Evolutionary conservation across 495 filamentous ascomycete genomes (phyloP), one percentile per base, ranked within the genome.

Genomic region (Cenococcum geophilum): DNA sequence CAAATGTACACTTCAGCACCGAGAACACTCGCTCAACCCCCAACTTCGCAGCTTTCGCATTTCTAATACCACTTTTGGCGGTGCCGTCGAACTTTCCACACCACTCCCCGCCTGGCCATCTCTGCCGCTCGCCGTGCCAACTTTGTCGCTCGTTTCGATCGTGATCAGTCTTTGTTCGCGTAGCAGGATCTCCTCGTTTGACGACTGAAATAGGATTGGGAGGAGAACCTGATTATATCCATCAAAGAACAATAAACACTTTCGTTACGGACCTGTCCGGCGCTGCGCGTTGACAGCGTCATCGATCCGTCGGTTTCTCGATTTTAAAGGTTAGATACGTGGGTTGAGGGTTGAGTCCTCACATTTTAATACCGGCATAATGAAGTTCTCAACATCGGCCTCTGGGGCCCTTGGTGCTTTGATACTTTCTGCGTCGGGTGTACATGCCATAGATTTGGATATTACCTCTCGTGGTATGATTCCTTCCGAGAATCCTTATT

Each of bases 391-490:
- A 16, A 43, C 40, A 25, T 63, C 59, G 8, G 61, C 57, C 23
- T 43, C 61, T 35, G 66, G 56, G 57, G 66, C 54, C 11, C 51
- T 70, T 34, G 48, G 58, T 36, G 59, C 65, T 57, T 61, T 59
- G 16, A 43, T 42, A 32, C 57, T 70, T 27, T 52, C 62, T 22
- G 50, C 40, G 8, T 52, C 63, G 48, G 27, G 57, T 47, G 68
- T 58, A 16, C 40, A 42, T 34, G 68, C 65, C 25, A 66, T 70
- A 37, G 66, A 70, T 16, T 37, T 70, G 12, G 42, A 66, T 27
- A 45, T 66, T 6, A 49, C 53, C 21, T 11, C 21, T 20, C 16
- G 43, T 42, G 60, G 68, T 71, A 58, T 52, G 67, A 23, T 20
- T 54, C 52, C 36, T 43, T 12, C 14, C 23, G 10, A 48, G 22